Base-by-base conservation (phyloP, 129 eudicot species). In the Scalesia atractyloides region DNA sequence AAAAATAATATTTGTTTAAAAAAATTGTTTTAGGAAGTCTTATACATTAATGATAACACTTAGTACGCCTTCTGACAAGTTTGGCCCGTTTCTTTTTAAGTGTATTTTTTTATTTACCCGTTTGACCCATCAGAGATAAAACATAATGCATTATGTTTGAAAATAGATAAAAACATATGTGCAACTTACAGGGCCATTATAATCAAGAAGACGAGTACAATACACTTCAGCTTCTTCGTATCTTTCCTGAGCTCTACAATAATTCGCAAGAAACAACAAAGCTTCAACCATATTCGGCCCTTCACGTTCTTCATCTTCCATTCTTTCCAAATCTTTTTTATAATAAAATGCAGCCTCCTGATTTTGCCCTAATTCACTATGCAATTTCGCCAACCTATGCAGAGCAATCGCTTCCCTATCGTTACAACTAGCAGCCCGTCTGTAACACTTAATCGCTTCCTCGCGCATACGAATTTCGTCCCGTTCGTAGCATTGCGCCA, bases 371-470 rank as follows among this genome's bases (percentile, higher is more conserved):
- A 90, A 84, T 59, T 95, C 89, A 22, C 47, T 65, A 74, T 91
- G 84, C 75, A 95, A 64, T 75, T 90, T 90, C 7, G 96, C 99
- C 73, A 95, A 85, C 84, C 76, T 82, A 46, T 86, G 87, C 9
- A 88, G 77, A 43, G 99, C 99, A 83, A 90, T 91, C 0, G 97
- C 99, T 81, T 95, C 99, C 48, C 91, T 79, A 76, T 95, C 99
- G 65, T 95, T 86, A 82, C 91, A 88, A 43, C 83, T 79, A 14
- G 89, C 96, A 0, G 96, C 99, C 62, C 97, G 79, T 68, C 80
- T 82, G 43, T 88, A 91, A 75, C 99, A 90, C 83, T 95, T 90
- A 33, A 95, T 88, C n/a, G 99, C 99, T 77, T 92, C 97, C 80
- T 86, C 91, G 30, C 48, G 17, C 77, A 73, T 73, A 43, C 72